Conservation (phyloP, 768 basidiomycete genomes). For the Lyophyllum decastes region DNA sequence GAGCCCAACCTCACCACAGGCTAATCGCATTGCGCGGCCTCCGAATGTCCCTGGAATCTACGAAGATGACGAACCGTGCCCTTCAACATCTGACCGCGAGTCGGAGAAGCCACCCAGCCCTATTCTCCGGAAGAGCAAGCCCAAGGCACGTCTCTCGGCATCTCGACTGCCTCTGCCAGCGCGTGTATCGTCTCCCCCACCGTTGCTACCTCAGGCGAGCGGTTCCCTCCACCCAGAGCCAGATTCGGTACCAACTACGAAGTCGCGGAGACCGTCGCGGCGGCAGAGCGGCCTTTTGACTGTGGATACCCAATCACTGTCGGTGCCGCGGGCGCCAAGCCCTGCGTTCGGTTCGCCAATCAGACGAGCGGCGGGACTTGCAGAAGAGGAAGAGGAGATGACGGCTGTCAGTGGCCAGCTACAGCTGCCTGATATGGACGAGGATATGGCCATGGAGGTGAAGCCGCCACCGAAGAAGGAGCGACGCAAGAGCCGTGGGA, state of each 20-base stretch:
- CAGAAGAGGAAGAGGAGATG: slow-evolving; percentile 58
- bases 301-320: slow-evolving; percentile 37
- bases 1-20: slow-evolving; percentile 42
- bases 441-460: slow-evolving; percentile 28
- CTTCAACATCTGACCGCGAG: slow-evolving; percentile 46
- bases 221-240: slow-evolving; percentile 23
- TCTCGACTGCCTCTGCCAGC: slow-evolving; percentile 51
- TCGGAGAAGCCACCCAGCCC: slow-evolving; percentile 38
- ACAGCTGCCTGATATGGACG: slow-evolving; percentile 36
- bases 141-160: slow-evolving; percentile 48
- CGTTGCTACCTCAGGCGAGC: slow-evolving; percentile 31
- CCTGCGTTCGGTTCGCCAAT: slow-evolving; percentile 70
- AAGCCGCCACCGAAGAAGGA: slow-evolving; percentile 41
- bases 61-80: slow-evolving; percentile 64
- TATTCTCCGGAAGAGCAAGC: slow-evolving; percentile 42
- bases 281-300: slow-evolving; percentile 60
- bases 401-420: slow-evolving; percentile 34
- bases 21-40: slow-evolving; percentile 59
- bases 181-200: slow-evolving; percentile 41
- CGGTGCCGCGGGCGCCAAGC: slow-evolving; percentile 59
- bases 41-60: slow-evolving; percentile 67
- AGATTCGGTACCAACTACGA: slow-evolving; percentile 25
- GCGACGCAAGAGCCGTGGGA: slow-evolving; percentile 46
- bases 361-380: slow-evolving; percentile 54
- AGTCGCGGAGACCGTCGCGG: slow-evolving; percentile 41